These are phyloP conservation scores for Nitzschia sp. DNA, from an alignment of 108 stramenopile species.

Conservation along the genomic window DNA sequence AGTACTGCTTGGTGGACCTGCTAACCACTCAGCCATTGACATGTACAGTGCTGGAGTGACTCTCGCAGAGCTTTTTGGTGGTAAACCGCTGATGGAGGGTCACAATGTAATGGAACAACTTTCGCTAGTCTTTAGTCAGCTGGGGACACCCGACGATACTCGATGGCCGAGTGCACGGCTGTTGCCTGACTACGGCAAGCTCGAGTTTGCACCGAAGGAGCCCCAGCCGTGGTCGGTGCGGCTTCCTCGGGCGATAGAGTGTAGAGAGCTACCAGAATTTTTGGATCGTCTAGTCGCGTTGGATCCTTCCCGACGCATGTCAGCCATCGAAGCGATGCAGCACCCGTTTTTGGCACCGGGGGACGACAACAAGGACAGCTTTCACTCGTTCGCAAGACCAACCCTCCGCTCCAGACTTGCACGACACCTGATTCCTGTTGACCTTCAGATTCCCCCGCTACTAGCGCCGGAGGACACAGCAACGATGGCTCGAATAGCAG, in stretches of 20 bases:
- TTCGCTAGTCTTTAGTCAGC: conserved; percentile 47
- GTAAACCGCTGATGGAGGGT: conserved; percentile 61
- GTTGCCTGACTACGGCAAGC: conserved; percentile 68
- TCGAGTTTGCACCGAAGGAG: conserved; percentile 44
- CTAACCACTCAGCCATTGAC: conserved; percentile 48
- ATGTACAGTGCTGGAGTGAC: conserved; percentile 72
- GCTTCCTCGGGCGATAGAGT: conserved; percentile 38
- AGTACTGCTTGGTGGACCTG: conserved; percentile 60
- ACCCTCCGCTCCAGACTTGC: not conserved
- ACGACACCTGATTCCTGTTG: conserved; percentile 21
- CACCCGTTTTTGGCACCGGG: conserved; percentile 26
- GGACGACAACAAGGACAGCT: not conserved
- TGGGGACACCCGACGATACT: conserved; percentile 70
- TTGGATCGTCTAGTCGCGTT: conserved; percentile 44
- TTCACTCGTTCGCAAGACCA: not conserved
- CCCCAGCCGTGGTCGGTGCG: conserved; percentile 29
- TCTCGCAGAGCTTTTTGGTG: conserved; percentile 53
- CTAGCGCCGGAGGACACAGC: conserved; percentile 5
- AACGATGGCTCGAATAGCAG: not conserved
- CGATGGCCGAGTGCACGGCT: conserved; percentile 53
- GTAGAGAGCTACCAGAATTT: conserved; percentile 28
- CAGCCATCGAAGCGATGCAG: conserved; percentile 48
- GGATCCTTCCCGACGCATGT: conserved; percentile 57
- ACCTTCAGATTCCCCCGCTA: conserved; percentile 22
- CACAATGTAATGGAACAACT: conserved; percentile 75